Conservation (phyloP, 495 filamentous ascomycete genomes). For the Aspergillus incahuasiensis region DNA sequence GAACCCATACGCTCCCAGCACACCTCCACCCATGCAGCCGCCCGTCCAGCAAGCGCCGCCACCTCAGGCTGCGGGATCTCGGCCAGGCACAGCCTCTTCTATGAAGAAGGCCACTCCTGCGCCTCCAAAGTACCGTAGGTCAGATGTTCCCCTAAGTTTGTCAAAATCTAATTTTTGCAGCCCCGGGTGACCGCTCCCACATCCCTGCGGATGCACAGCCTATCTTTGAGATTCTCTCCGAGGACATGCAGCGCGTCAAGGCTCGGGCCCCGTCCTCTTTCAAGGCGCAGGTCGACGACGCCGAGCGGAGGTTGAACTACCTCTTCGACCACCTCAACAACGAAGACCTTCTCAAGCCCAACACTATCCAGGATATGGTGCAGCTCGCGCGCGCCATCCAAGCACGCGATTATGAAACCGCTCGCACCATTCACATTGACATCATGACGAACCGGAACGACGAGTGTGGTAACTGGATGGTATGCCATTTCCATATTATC, state of each 20-base stretch:
- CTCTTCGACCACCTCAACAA: slow-evolving; percentile 97
- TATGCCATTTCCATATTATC: slow-evolving; percentile 40
- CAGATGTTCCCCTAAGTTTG: background rate
- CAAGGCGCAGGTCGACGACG: slow-evolving; percentile 82
- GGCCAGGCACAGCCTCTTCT: slow-evolving; percentile 49
- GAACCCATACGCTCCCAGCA: slow-evolving; percentile 45
- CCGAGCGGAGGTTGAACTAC: slow-evolving; percentile 83
- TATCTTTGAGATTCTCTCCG: slow-evolving; percentile 73
- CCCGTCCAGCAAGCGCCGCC: slow-evolving; percentile 44
- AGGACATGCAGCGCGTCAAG: slow-evolving; percentile 85
- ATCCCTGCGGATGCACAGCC: slow-evolving; percentile 71
- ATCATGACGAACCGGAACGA: slow-evolving; percentile 76
- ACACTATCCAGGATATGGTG: slow-evolving; percentile 69
- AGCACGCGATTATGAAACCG: slow-evolving; percentile 69
- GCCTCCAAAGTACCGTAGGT: slow-evolving; percentile 66
- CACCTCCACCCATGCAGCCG: slow-evolving; percentile 26
- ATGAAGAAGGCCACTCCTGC: slow-evolving; percentile 43
- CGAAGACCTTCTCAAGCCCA: slow-evolving; percentile 76
- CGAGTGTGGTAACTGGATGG: slow-evolving; percentile 95
- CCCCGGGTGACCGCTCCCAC: slow-evolving; percentile 82
- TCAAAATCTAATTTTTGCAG: slow-evolving; percentile 31
- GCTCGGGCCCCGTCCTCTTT: slow-evolving; percentile 74
- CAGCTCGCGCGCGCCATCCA: slow-evolving; percentile 65
- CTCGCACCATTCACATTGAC: slow-evolving; percentile 69
- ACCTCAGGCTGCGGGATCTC: slow-evolving; percentile 37